Conservation (phyloP, 345 rosid genomes). For the Clarkia xantiana region DNA sequence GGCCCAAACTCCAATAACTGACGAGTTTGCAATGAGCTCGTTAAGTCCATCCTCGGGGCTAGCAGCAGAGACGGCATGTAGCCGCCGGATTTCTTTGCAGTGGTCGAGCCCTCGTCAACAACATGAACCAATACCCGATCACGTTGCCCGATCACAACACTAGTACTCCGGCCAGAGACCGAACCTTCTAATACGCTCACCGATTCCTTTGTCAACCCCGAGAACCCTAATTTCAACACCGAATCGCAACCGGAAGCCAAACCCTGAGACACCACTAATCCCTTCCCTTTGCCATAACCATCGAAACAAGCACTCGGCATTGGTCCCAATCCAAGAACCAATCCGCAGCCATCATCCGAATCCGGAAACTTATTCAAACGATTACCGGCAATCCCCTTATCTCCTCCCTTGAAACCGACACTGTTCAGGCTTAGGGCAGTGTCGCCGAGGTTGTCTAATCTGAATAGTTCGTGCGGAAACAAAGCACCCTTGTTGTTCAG, state of each 20-base stretch:
- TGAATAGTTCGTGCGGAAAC: conserved; percentile 26
- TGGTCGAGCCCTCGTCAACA: conserved; percentile 87
- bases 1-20: conserved; percentile 30
- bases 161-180: conserved; percentile 22
- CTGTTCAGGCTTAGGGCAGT: conserved; percentile 58
- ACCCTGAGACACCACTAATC: conserved; percentile 17
- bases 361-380: conserved; percentile 24
- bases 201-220: conserved; percentile 34
- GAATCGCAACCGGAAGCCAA: conserved; percentile 40
- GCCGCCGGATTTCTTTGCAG: conserved; percentile 86
- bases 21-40: conserved; percentile 23
- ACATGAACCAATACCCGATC: conserved; percentile 31
- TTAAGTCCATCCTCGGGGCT: conserved; percentile 36
- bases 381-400: conserved; percentile 17
- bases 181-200: conserved; percentile 36
- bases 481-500: conserved; percentile 30
- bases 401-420: conserved; percentile 37
- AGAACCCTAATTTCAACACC: conserved; percentile 64
- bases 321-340: conserved; percentile 92
- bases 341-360: conserved; percentile 59
- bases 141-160: conserved; percentile 14
- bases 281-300: conserved; percentile 28
- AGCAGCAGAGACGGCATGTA: conserved; percentile 77
- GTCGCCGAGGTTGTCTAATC: conserved; percentile 44
- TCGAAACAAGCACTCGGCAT: conserved; percentile 40